These are phyloP conservation scores for Stemphylium lycopersici DNA, from an alignment of 2,329 filamentous ascomycete genomes.

Conservation along the genomic window DNA sequence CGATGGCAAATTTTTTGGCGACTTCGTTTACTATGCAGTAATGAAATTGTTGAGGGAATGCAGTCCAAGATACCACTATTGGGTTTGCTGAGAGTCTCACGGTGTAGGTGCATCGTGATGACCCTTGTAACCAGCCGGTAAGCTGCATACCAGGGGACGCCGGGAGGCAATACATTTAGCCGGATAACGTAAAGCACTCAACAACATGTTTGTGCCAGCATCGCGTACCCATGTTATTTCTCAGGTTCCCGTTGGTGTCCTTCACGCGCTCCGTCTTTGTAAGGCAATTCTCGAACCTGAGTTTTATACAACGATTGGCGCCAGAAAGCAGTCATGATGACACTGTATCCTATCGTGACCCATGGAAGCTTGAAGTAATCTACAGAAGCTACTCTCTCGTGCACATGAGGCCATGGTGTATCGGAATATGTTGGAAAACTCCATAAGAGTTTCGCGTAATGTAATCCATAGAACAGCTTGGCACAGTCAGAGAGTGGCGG, in stretches of 20 bases:
- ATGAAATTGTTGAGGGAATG: too few species aligned
- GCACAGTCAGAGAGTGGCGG: too few species aligned
- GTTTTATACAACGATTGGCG: neutral
- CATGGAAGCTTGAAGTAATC: neutral
- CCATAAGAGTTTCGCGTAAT: too few species aligned
- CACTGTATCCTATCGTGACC: neutral
- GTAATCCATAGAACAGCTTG: too few species aligned
- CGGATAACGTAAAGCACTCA: conserved; percentile 30
- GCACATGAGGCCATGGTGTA: too few species aligned
- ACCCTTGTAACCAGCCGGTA: conserved; percentile 11
- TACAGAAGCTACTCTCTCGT: too few species aligned
- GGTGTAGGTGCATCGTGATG: neutral
- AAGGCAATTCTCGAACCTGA: neutral
- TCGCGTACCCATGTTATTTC: neutral
- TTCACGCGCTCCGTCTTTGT: neutral
- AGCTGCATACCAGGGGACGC: conserved; percentile 15
- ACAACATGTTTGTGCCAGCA: neutral
- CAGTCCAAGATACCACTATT: neutral
- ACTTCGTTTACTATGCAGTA: neutral
- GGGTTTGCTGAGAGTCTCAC: neutral
- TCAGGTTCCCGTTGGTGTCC: neutral
- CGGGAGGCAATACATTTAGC: conserved; percentile 30
- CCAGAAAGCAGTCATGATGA: neutral
- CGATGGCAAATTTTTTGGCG: neutral
- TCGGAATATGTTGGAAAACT: too few species aligned